Base-by-base conservation (phyloP, 1,284 basidiomycete genomes). In the Malassezia furfur region DNA sequence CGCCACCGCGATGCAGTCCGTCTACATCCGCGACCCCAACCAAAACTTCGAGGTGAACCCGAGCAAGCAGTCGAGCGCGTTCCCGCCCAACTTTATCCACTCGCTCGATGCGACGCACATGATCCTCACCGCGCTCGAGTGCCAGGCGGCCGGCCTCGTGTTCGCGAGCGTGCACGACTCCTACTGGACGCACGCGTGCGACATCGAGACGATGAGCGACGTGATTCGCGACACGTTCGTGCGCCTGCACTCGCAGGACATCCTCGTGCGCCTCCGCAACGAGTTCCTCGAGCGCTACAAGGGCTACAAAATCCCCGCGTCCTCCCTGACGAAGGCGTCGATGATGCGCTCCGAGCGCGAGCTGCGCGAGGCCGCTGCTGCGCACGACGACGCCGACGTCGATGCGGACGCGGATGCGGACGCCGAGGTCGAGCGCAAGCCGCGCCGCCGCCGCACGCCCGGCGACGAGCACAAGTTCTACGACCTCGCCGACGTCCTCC, bases 61-160 rank as follows among this genome's bases (percentile, higher is more conserved):
- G 0, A 68, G 79, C 59, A 94, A 94, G 76, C 93, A 99, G 76
- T 86, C 91, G 0, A 84, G 88, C 2, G 94, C 93, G 2, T 98
- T 99, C 83, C 93, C 93, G 11, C 94, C 93, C 37, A 99, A 99
- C 79, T 98, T 93, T 73, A 89, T 98, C 56, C 94, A 99, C 76
- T 90, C 87, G 68, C 80, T 98, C 47, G 94, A 99, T 75, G 94
- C 94, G 3, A 96, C 93, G 1, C 94, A 99, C 77, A 96, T 99
- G 91, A 86, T 96, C 81, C 78, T 96, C 63, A 96, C 91, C 1
- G 91, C 93, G n/a, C 80, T 94, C 38, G 85, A 88, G 68, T 96
- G 68, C 44, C 65, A 65, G 38, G 54, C 59, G 1, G 63, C 64
- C 7, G 66, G 65, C n/a, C 61, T 74, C 22, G 85, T 85, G 0